Base-by-base conservation (phyloP, 805 yeast genomes). In the Candida caryicola region DNA sequence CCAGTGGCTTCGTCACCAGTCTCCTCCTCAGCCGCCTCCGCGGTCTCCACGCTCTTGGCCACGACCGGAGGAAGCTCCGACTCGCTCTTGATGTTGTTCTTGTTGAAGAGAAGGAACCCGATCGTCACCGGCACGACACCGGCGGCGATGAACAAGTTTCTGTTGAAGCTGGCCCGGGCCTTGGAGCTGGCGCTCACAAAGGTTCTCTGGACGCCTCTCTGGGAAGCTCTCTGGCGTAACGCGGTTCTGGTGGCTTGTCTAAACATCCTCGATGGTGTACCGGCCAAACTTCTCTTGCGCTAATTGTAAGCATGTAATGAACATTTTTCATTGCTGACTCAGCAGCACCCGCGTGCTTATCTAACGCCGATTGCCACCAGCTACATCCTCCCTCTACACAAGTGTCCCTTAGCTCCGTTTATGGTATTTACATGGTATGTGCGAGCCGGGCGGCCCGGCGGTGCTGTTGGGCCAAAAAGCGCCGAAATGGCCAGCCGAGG, bases 161-260 rank as follows among this genome's bases (percentile, higher is more conserved):
- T 36, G 43, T 41, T 43, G 34, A 38, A 40, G 23, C 8, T 34
- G 9, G 19, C 31, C 26, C 33, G 23, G 21, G 28, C 31, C 13
- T 35, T 40, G 36, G 31, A 21, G 12, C 43, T 29, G n/a, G 29
- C 34, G 29, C 30, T 36, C 28, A 37, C 36, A 37, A 32, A 46
- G 13, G 35, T 19, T 41, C 50, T 47, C 17, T 34, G 44, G 16
- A 39, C 28, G 15, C 38, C 27, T 27, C 43, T 44, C 25, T 39
- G 42, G 7, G 37, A 39, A 21, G 10, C 9, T 21, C 16, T 8
- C 33, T 40, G 49, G 34, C 51, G 47, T 17, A 39, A 17, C 13
- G 37, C 29, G 18, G 47, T 41, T 40, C 49, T 51, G 33, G 44
- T 35, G 29, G 47, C 32, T 31, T 40, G 34, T 53, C 59, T 53